A percentile compares a stretch with the other conserved stretches of the same genome.
Conservation (phyloP, 768 basidiomycete species). For the Lactifluus subvellereus region DNA sequence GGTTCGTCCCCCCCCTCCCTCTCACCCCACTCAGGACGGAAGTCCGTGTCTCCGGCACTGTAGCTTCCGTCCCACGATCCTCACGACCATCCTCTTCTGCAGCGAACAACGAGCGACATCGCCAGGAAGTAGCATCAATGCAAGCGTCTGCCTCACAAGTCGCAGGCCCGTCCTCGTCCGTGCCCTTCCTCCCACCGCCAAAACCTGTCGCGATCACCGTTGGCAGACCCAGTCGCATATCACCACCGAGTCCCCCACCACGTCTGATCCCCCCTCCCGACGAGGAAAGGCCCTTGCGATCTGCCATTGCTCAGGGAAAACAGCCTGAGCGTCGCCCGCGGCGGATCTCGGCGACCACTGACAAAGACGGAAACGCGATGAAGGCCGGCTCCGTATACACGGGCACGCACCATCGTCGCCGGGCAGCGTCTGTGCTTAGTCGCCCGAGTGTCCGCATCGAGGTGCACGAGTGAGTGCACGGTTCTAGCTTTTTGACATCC, state of each 20-base stretch:
- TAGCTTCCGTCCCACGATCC: too few relatives aligned
- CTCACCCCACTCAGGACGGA: too few relatives aligned
- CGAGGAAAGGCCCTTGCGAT: slow-evolving; percentile 1
- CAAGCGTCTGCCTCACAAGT: slow-evolving; percentile 21
- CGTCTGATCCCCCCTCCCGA: slow-evolving; percentile 13
- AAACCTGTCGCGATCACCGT: slow-evolving; percentile 16
- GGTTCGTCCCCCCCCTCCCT: slow-evolving; percentile 36
- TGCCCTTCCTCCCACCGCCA: slow-evolving; percentile 1
- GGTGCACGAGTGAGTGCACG: slow-evolving; percentile 18
- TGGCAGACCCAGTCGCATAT: not conserved
- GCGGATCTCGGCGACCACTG: slow-evolving; percentile 13
- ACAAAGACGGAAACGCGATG: slow-evolving; percentile 18
- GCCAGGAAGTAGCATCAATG: slow-evolving; percentile 20
- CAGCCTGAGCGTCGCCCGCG: slow-evolving; percentile 17
- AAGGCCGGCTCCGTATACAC: slow-evolving; percentile 16
- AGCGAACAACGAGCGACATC: slow-evolving; percentile 28
- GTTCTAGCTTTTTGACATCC: not conserved
- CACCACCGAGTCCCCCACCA: slow-evolving; percentile 12
- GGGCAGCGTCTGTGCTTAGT: slow-evolving; percentile 18
- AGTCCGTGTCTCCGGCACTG: too few relatives aligned
- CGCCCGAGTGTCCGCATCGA: slow-evolving; percentile 24
- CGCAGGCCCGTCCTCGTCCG: slow-evolving; percentile 11
- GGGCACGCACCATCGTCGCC: slow-evolving; percentile 16
- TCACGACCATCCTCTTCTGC: slow-evolving; percentile 8
- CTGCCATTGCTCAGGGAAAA: slow-evolving; percentile 15